Conservation (phyloP, 2,329 filamentous ascomycete species). For the Sporothrix mexicana region DNA sequence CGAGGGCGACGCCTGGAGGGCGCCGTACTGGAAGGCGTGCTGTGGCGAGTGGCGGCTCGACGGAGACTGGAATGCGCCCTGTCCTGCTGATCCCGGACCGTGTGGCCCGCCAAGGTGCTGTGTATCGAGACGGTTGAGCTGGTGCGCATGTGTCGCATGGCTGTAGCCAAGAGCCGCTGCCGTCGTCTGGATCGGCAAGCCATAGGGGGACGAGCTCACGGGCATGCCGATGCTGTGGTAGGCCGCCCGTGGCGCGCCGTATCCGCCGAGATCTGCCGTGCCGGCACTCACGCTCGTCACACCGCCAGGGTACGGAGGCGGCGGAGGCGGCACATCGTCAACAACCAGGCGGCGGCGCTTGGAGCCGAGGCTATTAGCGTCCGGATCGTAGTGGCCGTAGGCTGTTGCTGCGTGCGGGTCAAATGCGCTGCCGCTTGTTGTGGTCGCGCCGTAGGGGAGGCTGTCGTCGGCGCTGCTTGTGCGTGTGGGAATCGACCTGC, state of each 20-base stretch:
- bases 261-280: constrained; percentile 27
- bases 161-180: constrained; percentile 22
- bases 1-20: constrained; percentile 34
- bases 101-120: constrained; percentile 28
- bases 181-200: constrained; percentile 30
- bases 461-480: constrained; percentile 27
- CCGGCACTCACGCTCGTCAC: not conserved
- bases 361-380: not conserved
- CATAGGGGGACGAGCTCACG: constrained; percentile 35
- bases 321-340: constrained; percentile 25
- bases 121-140: constrained; percentile 35
- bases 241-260: constrained; percentile 25
- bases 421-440: constrained; percentile 29
- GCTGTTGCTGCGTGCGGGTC: constrained; percentile 19
- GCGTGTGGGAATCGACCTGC: constrained; percentile 20
- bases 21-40: constrained; percentile 34
- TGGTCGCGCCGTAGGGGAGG: constrained; percentile 23
- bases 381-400: constrained; percentile 34
- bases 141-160: constrained; percentile 20
- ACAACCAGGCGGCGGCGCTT: constrained; percentile 36
- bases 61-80: constrained; percentile 34
- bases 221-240: constrained; percentile 33
- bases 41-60: constrained; percentile 33
- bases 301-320: not conserved
- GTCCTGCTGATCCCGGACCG: constrained; percentile 28